A percentile compares a stretch with the other conserved stretches of the same genome.
Evolutionary conservation across 1,284 basidiomycete genomes (phyloP).

Genomic region (Clitocybe nebularis): DNA sequence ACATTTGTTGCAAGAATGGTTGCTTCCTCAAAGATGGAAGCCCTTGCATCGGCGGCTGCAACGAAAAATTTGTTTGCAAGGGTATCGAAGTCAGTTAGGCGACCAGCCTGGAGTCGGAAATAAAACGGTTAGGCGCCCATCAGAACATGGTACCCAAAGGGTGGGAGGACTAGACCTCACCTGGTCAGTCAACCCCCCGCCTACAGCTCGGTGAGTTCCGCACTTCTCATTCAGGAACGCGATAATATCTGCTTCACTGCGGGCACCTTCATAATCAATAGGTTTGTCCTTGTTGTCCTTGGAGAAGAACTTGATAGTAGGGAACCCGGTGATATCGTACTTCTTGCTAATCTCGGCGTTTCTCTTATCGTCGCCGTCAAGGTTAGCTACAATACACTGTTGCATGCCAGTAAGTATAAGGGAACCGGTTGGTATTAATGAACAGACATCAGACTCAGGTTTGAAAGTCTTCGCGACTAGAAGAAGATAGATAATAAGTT

Average conservation of each 20-base stretch:
- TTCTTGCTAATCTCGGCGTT: slow-evolving; percentile 75
- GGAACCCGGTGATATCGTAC: slow-evolving; percentile 77
- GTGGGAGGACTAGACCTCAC: slow-evolving; percentile 35
- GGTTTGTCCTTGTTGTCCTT: slow-evolving; percentile 59
- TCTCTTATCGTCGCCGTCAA: slow-evolving; percentile 83
- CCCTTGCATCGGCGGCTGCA: slow-evolving; percentile 52
- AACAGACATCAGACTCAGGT: slow-evolving; percentile 67
- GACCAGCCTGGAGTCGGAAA: slow-evolving; percentile 63
- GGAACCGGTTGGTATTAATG: neutral
- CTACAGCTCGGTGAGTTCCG: slow-evolving; percentile 78
- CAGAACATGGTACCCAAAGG: slow-evolving; percentile 2
- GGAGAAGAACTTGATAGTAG: slow-evolving; percentile 95
- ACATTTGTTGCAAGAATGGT: slow-evolving; percentile 39
- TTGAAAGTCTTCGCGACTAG: slow-evolving; percentile 76
- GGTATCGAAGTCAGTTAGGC: slow-evolving; percentile 72
- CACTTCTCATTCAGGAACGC: slow-evolving; percentile 84
- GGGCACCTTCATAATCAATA: slow-evolving; percentile 64
- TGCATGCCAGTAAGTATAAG: no score
- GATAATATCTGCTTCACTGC: slow-evolving; percentile 69
- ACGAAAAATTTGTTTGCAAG: slow-evolving; percentile 78
- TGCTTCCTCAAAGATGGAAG: slow-evolving; percentile 65
- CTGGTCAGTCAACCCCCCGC: slow-evolving; percentile 75
- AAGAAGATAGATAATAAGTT: slow-evolving; percentile 7
- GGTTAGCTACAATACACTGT: slow-evolving; percentile 84
- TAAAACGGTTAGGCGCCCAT: slow-evolving; percentile 8